Percentiles rank a stretch among this genome's conserved stretches.
phyloP scores from a whole-genome alignment of 139 green algal species.

The Haematococcus lacustris region DNA sequence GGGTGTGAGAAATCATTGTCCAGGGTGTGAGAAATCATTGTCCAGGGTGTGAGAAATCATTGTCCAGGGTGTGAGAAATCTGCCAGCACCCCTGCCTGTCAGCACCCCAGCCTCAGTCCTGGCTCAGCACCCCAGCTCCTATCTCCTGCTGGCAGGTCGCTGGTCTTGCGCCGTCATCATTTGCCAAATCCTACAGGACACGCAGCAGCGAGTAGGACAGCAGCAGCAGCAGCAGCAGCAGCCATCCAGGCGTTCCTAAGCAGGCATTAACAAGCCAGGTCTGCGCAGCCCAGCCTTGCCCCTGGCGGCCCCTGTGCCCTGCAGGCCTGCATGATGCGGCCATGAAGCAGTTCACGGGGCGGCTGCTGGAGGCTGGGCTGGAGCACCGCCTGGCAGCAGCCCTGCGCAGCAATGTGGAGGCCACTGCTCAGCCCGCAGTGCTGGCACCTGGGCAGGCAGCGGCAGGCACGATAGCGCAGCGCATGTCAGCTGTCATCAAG shows the following conservation, averaged over 20 bases:
- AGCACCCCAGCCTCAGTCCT: not conserved
- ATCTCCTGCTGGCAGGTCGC: not conserved
- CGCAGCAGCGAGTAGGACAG: not conserved
- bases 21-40: not conserved
- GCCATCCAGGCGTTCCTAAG: not conserved
- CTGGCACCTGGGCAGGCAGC: not conserved
- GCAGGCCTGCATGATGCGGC: slow-evolving; percentile 1
- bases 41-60: not conserved
- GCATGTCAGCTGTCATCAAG: not conserved
- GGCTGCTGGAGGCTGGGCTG: slow-evolving; percentile 23
- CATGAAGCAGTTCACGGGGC: not conserved
- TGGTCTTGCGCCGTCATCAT: not conserved
- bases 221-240: not conserved
- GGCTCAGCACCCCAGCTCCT: not conserved
- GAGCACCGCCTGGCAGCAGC: slow-evolving; percentile 30
- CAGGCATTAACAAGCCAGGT: not conserved
- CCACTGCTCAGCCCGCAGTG: not conserved
- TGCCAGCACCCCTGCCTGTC: not conserved
- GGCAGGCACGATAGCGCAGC: not conserved
- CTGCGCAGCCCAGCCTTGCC: no score
- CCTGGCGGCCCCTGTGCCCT: not conserved
- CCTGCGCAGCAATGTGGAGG: slow-evolving; percentile 16
- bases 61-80: not conserved
- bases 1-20: not conserved
- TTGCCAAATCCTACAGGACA: not conserved